Evolutionary conservation across 495 filamentous ascomycete species (phyloP), one percentile per base, ranked within the genome.

Genomic region (Peziza echinospora): DNA sequence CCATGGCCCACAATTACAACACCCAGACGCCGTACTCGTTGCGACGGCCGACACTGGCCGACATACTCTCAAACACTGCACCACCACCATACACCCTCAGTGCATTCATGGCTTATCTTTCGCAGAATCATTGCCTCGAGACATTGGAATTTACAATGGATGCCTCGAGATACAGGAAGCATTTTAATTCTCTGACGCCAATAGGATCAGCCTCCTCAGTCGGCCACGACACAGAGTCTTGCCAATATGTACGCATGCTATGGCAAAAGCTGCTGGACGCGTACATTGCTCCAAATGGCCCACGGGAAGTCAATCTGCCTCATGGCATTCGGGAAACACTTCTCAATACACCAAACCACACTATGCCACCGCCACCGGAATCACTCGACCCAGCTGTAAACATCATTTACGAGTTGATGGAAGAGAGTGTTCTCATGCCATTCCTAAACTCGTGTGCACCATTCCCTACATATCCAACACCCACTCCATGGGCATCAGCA

Each of bases 141-240:
- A 99, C 84, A 5, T 65, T 99, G 41, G 91, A 99, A 57, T 99
- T 99, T 65, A 93, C 89, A 39, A 73, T 94, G 72, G 89, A 94
- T 60, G 82, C 89, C 43, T 77, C 80, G 44, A 77, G 84, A n/a
- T 99, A 99, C 63, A 70, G 72, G 42, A 72, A 82, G 46, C 75
- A 80, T 47, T 84, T 86, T 58, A 59, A 68, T 24, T 65, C 73
- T 11, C 63, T 80, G 50, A 50, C 2, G 34, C 58, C 68, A 11
- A n/a, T n/a, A n/a, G 63, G 59, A 7, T 58, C 65, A 21, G 63
- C 51, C 23, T 13, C n/a, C 11, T 61, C 65, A 3, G 56, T 69
- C 43, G 58, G 60, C 21, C 57, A 67, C 0, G 66, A 74, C 5
- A 63, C 60, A 19, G 70, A 80, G 24, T 74, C 78, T 47, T 69